Base-by-base conservation (phyloP, 352 stramenopile genomes). In the Pythium insidiosum region DNA sequence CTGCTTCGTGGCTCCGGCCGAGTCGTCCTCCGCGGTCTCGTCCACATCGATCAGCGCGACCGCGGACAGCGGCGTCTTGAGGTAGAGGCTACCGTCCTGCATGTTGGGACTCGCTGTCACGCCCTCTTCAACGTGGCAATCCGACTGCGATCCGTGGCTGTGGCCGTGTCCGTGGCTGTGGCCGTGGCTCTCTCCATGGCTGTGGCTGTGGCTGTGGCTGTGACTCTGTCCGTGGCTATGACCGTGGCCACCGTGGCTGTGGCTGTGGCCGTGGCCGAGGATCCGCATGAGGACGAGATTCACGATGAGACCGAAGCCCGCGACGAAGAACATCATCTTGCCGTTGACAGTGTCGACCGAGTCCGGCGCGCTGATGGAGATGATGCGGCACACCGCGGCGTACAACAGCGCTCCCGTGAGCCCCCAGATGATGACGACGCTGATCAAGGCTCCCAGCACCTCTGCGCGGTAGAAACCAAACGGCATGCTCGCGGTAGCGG, bases 391-490 rank as follows among this genome's bases (percentile, higher is more conserved):
- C 37, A 98, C 53, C 0, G 95, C 97, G 42, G 97, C 88, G 23
- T 84, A 88, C 3, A 97, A 60, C 23, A 99, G 71, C 5, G 66
- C 73, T 20, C 94, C 57, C 5, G 86, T 97, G n/a, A 99, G 69
- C 39, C 98, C 67, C 56, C 89, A 97, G 44, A 99, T 95, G 43
- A 91, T 74, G 24, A 96, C 42, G 45, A 98, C 95, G 40, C 79
- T 97, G 33, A 96, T 75, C 4, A 99, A 56, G 19, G 96, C 97
- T 7, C 94, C 95, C 4, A 99, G 68, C 11, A 98, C 94, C 61
- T 99, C 97, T 2, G 90, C 95, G 36, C 97, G 78, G 48, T 97
- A 85, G 46, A 97, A 95, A n/a, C 97, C 96, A 66, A 96, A 99
- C 0, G 93, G 96, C 63, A 95, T 84, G 20, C 40, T 45, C 6